Evolutionary conservation across 1,284 basidiomycete genomes (phyloP).

Genomic region (Phylloporus sp.): DNA sequence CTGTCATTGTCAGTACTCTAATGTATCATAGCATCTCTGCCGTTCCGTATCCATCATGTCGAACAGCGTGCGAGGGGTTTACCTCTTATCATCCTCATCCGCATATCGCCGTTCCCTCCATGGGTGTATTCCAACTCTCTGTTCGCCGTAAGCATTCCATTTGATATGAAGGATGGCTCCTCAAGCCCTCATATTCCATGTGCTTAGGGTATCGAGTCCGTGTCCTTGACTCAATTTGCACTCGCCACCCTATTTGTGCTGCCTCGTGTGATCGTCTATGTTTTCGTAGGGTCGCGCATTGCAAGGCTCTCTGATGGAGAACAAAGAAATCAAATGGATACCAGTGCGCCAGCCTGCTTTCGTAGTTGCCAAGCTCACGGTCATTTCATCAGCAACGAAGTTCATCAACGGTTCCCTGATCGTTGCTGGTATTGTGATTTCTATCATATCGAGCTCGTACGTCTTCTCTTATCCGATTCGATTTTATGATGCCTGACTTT

Average conservation of each 20-base stretch:
- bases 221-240: conserved; percentile 75
- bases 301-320: conserved; percentile 78
- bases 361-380: conserved; percentile 13
- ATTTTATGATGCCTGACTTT: conserved; percentile 11
- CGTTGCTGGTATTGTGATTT: conserved; percentile 58
- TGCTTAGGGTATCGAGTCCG: conserved; percentile 69
- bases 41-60: conserved; percentile 5
- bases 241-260: conserved; percentile 71
- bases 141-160: conserved; percentile 63
- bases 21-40: conserved; percentile 7
- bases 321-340: conserved; percentile 75
- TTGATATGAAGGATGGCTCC: conserved; percentile 1
- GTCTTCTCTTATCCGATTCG: conserved; percentile 16
- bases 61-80: conserved; percentile 68
- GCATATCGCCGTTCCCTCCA: conserved; percentile 82
- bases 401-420: conserved; percentile 65
- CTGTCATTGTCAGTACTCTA: conserved; percentile 62
- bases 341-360: conserved; percentile 46
- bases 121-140: conserved; percentile 82
- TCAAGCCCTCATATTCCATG: conserved; percentile 1
- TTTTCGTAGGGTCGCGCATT: conserved; percentile 79
- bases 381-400: conserved; percentile 54
- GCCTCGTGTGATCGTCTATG: conserved; percentile 72
- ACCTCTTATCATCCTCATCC: conserved; percentile 77
- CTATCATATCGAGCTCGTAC: conserved; percentile 67